Base-by-base conservation (phyloP, 768 basidiomycete species). In the Trametes cinnabarina region DNA sequence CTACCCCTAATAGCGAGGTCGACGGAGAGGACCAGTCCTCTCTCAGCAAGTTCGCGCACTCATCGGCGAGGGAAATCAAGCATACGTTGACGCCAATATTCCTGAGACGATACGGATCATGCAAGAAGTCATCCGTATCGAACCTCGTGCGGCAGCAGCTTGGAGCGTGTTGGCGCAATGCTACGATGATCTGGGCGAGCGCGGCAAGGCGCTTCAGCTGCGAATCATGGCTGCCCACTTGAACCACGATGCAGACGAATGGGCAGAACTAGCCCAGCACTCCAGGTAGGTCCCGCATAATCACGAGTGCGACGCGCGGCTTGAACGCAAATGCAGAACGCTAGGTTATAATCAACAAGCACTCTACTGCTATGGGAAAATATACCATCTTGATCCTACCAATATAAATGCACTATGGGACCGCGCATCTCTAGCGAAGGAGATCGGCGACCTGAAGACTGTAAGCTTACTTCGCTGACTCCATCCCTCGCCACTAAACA, bases 321-420 rank as follows among this genome's bases (percentile, higher is more conserved):
- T n/a, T n/a, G 19, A 44, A 43, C 37, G 58, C 8, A 4, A 25
- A n/a, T 34, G 11, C 59, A 86, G 92, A 62, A 84, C 84, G 14
- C 69, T 85, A 23, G 90, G 88, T 2, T 85, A 84, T 58, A 80
- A 84, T 43, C 89, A 94, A 57, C 94, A 98, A 71, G 92, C 93
- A 2, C 70, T 97, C 34, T 98, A 98, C 68, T 98, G 96, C 68
- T 92, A 90, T 68, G 79, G 88, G 0, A 95, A 97, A 68, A 83
- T 90, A 1, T 82, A 87, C 65, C 84, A 80, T 56, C 75, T 90
- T 22, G 88, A 96, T 67, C 89, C 91, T 1, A 78, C 80, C 8
- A 94, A 98, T 62, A 82, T 91, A 15, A 86, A 90, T 57, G 89
- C 91, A 4, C 79, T 93, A 15, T 97, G 92, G 92, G 94, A 98